phyloP scores from a whole-genome alignment of 129 eudicot genomes.

The Glebionis coronaria region DNA sequence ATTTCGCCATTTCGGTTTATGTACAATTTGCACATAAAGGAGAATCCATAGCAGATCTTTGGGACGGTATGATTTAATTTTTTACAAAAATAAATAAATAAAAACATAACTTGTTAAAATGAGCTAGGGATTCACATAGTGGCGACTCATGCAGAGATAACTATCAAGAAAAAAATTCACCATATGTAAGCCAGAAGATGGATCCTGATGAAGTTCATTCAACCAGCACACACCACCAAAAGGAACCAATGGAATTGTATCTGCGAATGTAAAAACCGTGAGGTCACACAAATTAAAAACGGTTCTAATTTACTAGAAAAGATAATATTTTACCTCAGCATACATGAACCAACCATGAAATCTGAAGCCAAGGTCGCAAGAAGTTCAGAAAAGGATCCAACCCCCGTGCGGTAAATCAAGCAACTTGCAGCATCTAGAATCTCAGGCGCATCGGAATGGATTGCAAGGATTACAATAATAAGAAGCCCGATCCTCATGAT shows the following conservation, averaged over 20 bases:
- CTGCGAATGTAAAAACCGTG: too few species aligned
- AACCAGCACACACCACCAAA: not conserved
- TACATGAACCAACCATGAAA: not conserved
- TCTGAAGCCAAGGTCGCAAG: not conserved
- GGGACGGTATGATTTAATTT: too few species aligned
- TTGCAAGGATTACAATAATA: not conserved
- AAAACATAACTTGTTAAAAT: too few species aligned
- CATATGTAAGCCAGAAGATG: constrained; percentile 11
- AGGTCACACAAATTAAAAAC: too few species aligned
- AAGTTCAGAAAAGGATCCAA: not conserved
- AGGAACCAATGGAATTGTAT: too few species aligned
- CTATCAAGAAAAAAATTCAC: not conserved
- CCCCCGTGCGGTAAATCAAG: not conserved
- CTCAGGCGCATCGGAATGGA: not conserved
- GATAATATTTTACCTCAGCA: constrained; percentile 1
- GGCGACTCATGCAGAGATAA: not conserved
- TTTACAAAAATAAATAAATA: too few species aligned
- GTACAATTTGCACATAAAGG: too few species aligned
- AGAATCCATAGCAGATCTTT: too few species aligned
- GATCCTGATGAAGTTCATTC: not conserved
- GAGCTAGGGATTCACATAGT: not conserved
- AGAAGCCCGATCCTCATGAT: constrained; percentile 2
- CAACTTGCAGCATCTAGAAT: constrained; percentile 4
- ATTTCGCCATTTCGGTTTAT: too few species aligned
- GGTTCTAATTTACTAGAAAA: not conserved